Percentiles rank a stretch among this genome's conserved stretches.
phyloP scores from a whole-genome alignment of 1,284 basidiomycete species.

The Apiotrichum sp. region DNA sequence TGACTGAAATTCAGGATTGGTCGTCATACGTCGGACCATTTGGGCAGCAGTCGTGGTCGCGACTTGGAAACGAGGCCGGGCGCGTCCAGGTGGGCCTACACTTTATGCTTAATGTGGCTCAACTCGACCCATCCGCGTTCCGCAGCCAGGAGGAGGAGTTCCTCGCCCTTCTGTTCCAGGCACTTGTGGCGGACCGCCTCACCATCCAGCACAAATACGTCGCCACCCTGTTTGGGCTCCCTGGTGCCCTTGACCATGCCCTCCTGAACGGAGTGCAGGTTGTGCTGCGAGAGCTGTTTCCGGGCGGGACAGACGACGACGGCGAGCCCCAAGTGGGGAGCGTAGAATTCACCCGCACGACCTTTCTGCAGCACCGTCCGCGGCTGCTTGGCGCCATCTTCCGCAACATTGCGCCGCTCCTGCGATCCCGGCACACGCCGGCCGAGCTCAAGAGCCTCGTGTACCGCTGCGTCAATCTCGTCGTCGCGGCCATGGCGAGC shows the following conservation, averaged over 20 bases:
- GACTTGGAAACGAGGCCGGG: slow-evolving; percentile 53
- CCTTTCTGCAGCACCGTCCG: slow-evolving; percentile 24
- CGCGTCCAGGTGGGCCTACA: slow-evolving; percentile 61
- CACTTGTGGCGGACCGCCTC: slow-evolving; percentile 52
- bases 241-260: slow-evolving; percentile 25
- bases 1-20: slow-evolving; percentile 56
- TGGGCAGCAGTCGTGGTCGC: slow-evolving; percentile 58
- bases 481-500: slow-evolving; percentile 20
- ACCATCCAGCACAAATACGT: slow-evolving; percentile 60
- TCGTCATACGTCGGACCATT: slow-evolving; percentile 54
- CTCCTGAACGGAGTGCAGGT: slow-evolving; percentile 23
- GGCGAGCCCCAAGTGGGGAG: no score
- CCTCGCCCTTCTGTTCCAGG: slow-evolving; percentile 56
- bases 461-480: slow-evolving; percentile 39
- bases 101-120: slow-evolving; percentile 62
- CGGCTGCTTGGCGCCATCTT: slow-evolving; percentile 22
- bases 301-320: neutral
- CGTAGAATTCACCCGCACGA: slow-evolving; percentile 6
- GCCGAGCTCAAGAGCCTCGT: slow-evolving; percentile 32
- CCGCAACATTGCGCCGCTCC: slow-evolving; percentile 20
- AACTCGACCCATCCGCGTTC: slow-evolving; percentile 61
- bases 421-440: slow-evolving; percentile 20
- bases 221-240: slow-evolving; percentile 39
- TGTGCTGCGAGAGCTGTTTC: neutral
- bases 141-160: slow-evolving; percentile 52